These are phyloP conservation scores for Torulaspora franciscae DNA, from an alignment of 805 yeast genomes.

Conservation along the genomic window DNA sequence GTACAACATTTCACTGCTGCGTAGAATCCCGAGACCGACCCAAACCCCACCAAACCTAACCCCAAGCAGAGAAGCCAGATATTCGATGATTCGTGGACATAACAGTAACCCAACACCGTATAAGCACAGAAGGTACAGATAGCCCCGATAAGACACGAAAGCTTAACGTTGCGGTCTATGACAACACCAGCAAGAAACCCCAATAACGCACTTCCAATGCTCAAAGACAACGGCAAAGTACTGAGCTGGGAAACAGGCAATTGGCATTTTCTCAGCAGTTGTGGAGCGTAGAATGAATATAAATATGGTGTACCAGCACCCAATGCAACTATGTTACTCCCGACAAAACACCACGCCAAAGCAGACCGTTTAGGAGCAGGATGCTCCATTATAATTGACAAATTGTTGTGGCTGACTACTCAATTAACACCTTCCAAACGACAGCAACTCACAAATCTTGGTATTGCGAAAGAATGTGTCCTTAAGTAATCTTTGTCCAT, in stretches of 20 bases:
- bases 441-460: background rate
- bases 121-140: conserved; percentile 52
- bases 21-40: conserved; percentile 56
- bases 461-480: background rate
- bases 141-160: conserved; percentile 53
- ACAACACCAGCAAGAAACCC: conserved; percentile 68
- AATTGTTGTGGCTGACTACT: no score
- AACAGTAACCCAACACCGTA: conserved; percentile 45
- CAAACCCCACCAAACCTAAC: conserved; percentile 55
- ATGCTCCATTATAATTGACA: conserved; percentile 1
- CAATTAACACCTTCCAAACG: no score
- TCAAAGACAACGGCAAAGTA: conserved; percentile 55
- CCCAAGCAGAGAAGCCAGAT: conserved; percentile 44
- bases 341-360: conserved; percentile 25
- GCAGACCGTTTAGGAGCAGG: conserved; percentile 18
- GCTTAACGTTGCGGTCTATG: conserved; percentile 52
- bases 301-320: conserved; percentile 75
- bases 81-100: conserved; percentile 38
- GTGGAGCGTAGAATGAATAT: conserved; percentile 74
- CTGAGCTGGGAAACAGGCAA: conserved; percentile 61
- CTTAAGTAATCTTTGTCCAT: background rate
- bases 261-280: conserved; percentile 51
- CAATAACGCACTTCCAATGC: conserved; percentile 61
- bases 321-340: conserved; percentile 46
- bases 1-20: conserved; percentile 47